A percentile compares a stretch with the other conserved stretches of the same genome.
phyloP scores from a whole-genome alignment of 305 asterid species.

The Fraxinus platypoda region DNA sequence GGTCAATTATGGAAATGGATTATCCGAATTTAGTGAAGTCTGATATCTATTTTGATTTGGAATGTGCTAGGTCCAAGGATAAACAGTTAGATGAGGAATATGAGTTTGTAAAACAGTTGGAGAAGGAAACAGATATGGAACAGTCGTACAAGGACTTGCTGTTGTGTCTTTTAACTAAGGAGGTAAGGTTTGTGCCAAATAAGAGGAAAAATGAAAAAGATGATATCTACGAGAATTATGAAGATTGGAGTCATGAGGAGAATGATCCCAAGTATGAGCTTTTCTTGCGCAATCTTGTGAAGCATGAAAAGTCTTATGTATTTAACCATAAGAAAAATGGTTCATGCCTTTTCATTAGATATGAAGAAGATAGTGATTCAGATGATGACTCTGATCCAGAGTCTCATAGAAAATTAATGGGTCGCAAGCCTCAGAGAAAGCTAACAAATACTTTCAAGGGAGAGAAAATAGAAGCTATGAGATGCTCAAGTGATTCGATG shows the following conservation, averaged over 20 bases:
- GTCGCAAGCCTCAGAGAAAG: not conserved
- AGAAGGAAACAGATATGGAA: not conserved
- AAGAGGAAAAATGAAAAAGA: not conserved
- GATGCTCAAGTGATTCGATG: not conserved
- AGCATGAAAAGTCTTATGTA: constrained; percentile 21
- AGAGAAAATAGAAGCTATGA: not conserved
- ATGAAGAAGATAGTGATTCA: constrained; percentile 20
- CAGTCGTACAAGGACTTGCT: not conserved
- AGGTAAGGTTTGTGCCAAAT: not conserved
- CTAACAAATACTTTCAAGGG: not conserved
- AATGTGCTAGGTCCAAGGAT: not conserved
- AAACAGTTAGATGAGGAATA: not conserved
- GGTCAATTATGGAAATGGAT: not conserved
- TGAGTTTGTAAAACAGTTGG: not conserved
- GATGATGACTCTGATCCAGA: constrained; percentile 4
- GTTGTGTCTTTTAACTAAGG: not conserved
- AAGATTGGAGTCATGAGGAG: not conserved
- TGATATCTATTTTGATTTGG: not conserved
- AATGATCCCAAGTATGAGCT: constrained; percentile 25
- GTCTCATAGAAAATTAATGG: not conserved
- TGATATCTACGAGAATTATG: not conserved
- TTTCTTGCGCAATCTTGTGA: constrained; percentile 16
- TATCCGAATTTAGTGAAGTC: not conserved
- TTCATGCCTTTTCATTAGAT: constrained; percentile 6
- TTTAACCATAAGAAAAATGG: constrained; percentile 20